phyloP scores from a whole-genome alignment of 495 filamentous ascomycete genomes.

The Pyrenula aspistea region DNA sequence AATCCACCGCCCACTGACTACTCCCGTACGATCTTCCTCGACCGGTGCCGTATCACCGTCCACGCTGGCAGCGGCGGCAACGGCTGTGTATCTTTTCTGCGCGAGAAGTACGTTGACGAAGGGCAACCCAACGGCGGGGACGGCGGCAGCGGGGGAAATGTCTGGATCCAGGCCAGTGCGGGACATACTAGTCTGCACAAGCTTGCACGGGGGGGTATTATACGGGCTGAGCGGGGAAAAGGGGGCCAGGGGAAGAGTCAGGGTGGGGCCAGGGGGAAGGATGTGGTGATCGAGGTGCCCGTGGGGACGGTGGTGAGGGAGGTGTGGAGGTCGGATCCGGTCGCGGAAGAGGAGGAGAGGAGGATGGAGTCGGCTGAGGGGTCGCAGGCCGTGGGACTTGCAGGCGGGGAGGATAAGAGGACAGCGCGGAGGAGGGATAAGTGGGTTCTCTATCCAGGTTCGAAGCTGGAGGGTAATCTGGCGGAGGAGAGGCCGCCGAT shows the following conservation, averaged over 20 bases:
- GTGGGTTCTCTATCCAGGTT: conserved; percentile 76
- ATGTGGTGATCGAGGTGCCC: conserved; percentile 80
- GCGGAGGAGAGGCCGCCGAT: conserved; percentile 46
- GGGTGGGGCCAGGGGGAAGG: conserved; percentile 71
- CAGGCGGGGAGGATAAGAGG: conserved; percentile 6
- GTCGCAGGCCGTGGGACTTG: neutral
- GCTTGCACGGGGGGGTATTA: conserved; percentile 59
- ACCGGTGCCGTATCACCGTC: conserved; percentile 66
- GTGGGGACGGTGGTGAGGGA: conserved; percentile 87
- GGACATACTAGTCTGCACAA: conserved; percentile 90
- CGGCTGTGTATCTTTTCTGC: conserved; percentile 85
- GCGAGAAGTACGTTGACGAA: conserved; percentile 74
- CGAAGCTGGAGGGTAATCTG: conserved; percentile 53
- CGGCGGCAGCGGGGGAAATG: conserved; percentile 77
- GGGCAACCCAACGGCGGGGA: conserved; percentile 97
- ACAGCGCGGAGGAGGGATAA: conserved; percentile 43
- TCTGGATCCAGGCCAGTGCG: conserved; percentile 89
- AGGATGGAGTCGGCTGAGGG: conserved; percentile 4
- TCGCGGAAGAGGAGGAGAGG: conserved; percentile 45
- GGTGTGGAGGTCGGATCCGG: conserved; percentile 62
- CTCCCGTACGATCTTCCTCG: conserved; percentile 67
- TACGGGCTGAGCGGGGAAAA: conserved; percentile 69
- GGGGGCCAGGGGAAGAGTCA: conserved; percentile 76
- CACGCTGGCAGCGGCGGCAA: conserved; percentile 72
- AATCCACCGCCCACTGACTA: conserved; percentile 76